Conservation (phyloP, 257 asterid species). For the Fraxinus quadrangulata region DNA sequence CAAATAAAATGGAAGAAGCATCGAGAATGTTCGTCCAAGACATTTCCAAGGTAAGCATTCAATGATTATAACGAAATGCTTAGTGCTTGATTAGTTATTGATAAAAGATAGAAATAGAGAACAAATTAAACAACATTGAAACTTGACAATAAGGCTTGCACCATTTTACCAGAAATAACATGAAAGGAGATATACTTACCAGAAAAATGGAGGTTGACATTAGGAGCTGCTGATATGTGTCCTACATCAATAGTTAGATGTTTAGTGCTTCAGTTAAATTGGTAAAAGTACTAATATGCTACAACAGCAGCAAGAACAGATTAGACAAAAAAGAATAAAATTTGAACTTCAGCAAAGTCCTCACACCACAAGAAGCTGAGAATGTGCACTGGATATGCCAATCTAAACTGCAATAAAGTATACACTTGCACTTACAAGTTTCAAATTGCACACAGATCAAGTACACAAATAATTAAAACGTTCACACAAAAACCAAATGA, state of each 20-base stretch:
- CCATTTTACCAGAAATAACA: no score
- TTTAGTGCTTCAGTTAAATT: neutral
- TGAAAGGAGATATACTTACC: no score
- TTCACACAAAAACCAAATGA: no score
- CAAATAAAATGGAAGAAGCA: neutral
- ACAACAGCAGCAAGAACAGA: conserved; percentile 14
- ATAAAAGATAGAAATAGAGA: no score
- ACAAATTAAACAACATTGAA: no score
- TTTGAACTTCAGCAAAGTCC: conserved; percentile 10
- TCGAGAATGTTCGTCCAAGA: neutral
- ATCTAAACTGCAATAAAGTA: neutral
- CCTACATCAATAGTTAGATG: neutral
- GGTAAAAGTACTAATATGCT: neutral
- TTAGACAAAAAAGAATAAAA: neutral
- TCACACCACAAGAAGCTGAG: neutral
- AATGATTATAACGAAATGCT: neutral
- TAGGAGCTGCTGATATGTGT: no score
- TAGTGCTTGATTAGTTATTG: conserved; percentile 2
- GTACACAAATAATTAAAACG: no score
- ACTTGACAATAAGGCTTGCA: no score
- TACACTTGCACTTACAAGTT: no score
- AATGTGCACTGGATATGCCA: neutral
- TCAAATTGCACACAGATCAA: no score
- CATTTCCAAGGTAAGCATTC: neutral
- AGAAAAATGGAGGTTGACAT: no score